These are phyloP conservation scores for Phlebiopsis flavidoalba DNA, from an alignment of 768 basidiomycete genomes.

Conservation along the genomic window DNA sequence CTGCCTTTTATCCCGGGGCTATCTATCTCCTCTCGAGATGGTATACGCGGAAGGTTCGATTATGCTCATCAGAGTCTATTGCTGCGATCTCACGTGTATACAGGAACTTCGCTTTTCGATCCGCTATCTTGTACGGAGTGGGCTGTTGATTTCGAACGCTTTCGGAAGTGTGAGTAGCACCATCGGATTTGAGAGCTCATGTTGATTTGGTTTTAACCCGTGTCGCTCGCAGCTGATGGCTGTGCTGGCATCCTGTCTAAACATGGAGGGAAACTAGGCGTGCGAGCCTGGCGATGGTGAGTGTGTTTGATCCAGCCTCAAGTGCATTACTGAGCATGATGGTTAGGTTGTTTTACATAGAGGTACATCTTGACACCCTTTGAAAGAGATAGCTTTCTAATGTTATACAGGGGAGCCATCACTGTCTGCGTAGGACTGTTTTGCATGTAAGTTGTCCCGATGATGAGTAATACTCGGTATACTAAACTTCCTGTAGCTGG, in stretches of 20 bases:
- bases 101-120: slow-evolving; percentile 65
- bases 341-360: slow-evolving; percentile 64
- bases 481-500: slow-evolving; percentile 35
- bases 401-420: slow-evolving; percentile 46
- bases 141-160: slow-evolving; percentile 59
- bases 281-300: slow-evolving; percentile 68
- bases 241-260: slow-evolving; percentile 65
- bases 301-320: background rate
- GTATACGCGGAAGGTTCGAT: slow-evolving; percentile 30
- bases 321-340: background rate
- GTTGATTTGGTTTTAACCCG: background rate
- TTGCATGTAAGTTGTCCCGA: slow-evolving; percentile 37
- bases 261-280: slow-evolving; percentile 63
- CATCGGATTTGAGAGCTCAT: too few species aligned
- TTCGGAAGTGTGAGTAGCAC: slow-evolving; percentile 50
- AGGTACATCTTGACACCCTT: slow-evolving; percentile 30
- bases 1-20: slow-evolving; percentile 62
- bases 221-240: slow-evolving; percentile 48
- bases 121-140: slow-evolving; percentile 55
- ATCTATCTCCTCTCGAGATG: slow-evolving; percentile 34
- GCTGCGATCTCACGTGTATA: background rate
- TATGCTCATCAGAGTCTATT: background rate
- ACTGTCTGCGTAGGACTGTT: slow-evolving; percentile 56
- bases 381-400: background rate
- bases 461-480: background rate